Evolutionary conservation across 768 basidiomycete species (phyloP), one percentile per base, ranked within the genome.

Genomic region (Daedalea quercina): DNA sequence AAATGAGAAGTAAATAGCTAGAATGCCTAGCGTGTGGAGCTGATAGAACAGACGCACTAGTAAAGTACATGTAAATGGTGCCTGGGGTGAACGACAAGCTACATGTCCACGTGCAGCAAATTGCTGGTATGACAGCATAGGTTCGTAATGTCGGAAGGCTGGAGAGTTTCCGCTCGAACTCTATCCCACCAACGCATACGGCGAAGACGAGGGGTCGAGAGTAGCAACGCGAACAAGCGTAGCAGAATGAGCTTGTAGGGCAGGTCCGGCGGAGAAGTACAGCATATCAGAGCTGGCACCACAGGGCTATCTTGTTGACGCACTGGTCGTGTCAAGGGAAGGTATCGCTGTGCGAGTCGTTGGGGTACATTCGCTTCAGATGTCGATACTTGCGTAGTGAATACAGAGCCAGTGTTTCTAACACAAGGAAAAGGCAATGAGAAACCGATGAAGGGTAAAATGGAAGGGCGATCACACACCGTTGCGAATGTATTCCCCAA

Each of bases 401-500:
- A 61, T 93, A 92, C 20, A 93, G 67, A 0, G 90, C 89, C 42
- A 92, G 73, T 0, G 89, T 91, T 70, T 92, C 90, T 90, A 59
- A n/a, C 3, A 46, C 19, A 31, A 48, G 26, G 22, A 26, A 45
- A 24, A 15, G 15, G 37, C 48, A 31, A 31, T 45, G 17, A 7
- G 34, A 50, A n/a, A n/a, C 19, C 47, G 28, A 31, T 31, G 6
- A 31, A 31, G 28, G 47, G 26, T 11, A 13, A 31, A 28, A 24
- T 9, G 11, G 35, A 22, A 20, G 23, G 42, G 35, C 4, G 47
- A 44, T 20, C 22, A 62, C 78, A 56, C 60, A 87, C 90, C 90
- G 62, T 88, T 87, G 70, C 84, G 89, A 68, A 93, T 91, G 59
- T 90, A 91, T 65, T 91, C 89, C 12, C 83, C 87, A 26, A 91